These are phyloP conservation scores for Ascocoryne sarcoides DNA, from an alignment of 2,329 filamentous ascomycete genomes.

Conservation along the genomic window DNA sequence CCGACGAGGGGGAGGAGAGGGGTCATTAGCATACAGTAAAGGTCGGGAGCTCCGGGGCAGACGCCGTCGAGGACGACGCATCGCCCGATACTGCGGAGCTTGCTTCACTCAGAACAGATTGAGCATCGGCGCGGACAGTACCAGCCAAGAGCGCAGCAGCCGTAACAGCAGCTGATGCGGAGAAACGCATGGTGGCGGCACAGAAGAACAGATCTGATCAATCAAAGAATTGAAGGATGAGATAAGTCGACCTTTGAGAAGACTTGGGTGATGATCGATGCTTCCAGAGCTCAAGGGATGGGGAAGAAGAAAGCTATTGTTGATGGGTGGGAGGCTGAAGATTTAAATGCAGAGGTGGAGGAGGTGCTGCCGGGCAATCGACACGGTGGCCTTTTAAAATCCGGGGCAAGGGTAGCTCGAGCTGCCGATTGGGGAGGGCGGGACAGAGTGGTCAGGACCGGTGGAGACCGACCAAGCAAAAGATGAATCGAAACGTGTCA, in stretches of 20 bases:
- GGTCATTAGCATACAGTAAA: constrained; percentile 66
- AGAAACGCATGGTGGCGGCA: constrained; percentile 67
- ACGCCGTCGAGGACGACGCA: constrained; percentile 43
- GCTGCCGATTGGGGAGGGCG: too few relatives aligned
- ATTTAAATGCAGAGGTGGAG: constrained; percentile 7
- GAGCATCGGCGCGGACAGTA: constrained; percentile 58
- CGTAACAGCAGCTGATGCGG: constrained; percentile 65
- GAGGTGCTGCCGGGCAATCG: constrained; percentile 6
- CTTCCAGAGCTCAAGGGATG: constrained; percentile 23
- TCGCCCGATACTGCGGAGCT: constrained; percentile 31
- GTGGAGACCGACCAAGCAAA: too few relatives aligned
- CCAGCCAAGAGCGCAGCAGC: constrained; percentile 66
- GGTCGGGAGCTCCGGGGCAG: constrained; percentile 60
- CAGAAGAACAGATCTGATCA: constrained; percentile 16
- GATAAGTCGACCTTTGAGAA: constrained; percentile 17
- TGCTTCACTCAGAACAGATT: constrained; percentile 44
- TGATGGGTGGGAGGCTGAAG: constrained; percentile 8
- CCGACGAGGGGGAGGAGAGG: constrained; percentile 16
- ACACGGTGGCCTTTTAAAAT: constrained; percentile 10
- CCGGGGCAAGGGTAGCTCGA: constrained; percentile 3
- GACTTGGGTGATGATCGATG: constrained; percentile 14
- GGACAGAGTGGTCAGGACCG: too few relatives aligned
- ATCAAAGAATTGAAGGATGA: constrained; percentile 16
- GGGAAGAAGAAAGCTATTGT: constrained; percentile 7
- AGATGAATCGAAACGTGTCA: constrained; percentile 4